Percentiles rank a stretch among this genome's conserved stretches.
Evolutionary conservation across 805 yeast species (phyloP).

Genomic region (Hanseniaspora jakobsenii): DNA sequence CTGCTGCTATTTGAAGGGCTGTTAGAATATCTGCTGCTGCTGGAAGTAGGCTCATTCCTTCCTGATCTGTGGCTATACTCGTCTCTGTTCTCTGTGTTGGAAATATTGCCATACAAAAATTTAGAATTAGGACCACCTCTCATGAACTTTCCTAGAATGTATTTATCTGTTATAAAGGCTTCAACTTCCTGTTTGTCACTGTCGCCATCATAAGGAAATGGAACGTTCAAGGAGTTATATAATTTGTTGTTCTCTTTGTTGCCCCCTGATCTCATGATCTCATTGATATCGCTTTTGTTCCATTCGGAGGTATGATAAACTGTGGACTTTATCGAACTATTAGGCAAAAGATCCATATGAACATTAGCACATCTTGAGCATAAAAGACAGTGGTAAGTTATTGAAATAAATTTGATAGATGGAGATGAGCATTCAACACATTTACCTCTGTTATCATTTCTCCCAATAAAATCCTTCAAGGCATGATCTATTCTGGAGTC

Average conservation of each 20-base stretch:
- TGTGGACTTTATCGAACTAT: slow-evolving; percentile 51
- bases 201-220: slow-evolving; percentile 67
- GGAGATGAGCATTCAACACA: slow-evolving; percentile 69
- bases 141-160: slow-evolving; percentile 47
- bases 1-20: slow-evolving; percentile 7
- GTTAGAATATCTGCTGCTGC: too few relatives aligned
- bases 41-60: too few relatives aligned
- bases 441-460: slow-evolving; percentile 46
- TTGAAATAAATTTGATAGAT: slow-evolving; percentile 42
- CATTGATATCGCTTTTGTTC: slow-evolving; percentile 44
- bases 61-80: slow-evolving; percentile 3
- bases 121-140: slow-evolving; percentile 24
- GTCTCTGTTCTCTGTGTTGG: slow-evolving; percentile 7
- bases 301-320: slow-evolving; percentile 56
- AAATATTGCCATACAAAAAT: slow-evolving; percentile 23
- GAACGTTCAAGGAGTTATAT: slow-evolving; percentile 60
- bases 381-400: slow-evolving; percentile 50
- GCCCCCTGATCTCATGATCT: slow-evolving; percentile 36
- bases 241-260: slow-evolving; percentile 45
- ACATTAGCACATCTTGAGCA: slow-evolving; percentile 79
- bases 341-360: slow-evolving; percentile 51
- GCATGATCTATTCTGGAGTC: slow-evolving; percentile 38
- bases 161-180: slow-evolving; percentile 53
- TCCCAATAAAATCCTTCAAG: slow-evolving; percentile 49
- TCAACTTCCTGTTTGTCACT: slow-evolving; percentile 47